Base-by-base conservation (phyloP, 768 basidiomycete genomes). In the Amylocystis lapponica region DNA sequence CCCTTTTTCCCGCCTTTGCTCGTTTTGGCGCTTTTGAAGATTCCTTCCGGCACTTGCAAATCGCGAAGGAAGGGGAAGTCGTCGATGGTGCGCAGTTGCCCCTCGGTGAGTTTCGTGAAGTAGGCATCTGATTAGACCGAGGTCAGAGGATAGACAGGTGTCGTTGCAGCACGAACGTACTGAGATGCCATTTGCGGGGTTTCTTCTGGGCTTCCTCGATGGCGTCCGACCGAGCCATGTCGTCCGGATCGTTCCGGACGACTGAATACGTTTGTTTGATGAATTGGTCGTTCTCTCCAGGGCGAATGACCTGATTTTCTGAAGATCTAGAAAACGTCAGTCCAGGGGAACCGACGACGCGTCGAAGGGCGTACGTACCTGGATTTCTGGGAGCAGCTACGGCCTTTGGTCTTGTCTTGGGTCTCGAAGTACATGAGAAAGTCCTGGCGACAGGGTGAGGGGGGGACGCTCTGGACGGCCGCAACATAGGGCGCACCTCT, bases 211-310 rank as follows among this genome's bases (percentile, higher is more conserved):
- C 51, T 34, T 49, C 53, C 36, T 49, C 44, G 36, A 43, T 69
- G 69, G 31, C 84, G 81, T 51, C 73, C 75, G 26, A 72, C 73
- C 4, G 79, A 16, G 47, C 46, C 27, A 51, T 47, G 31, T 57
- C 58, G 45, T 7, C 44, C 44, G 37, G 51, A 46, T 63, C 63
- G 42, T 59, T 55, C 17, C 58, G 56, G 34, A 54, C 86, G 29
- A 84, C 86, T 0, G 86, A 88, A 58, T 88, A 90, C 0, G 87
- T 89, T 60, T 88, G 87, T 60, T 89, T 89, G 42, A 89, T 80
- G 32, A 87, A 69, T 8, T 61, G 53, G 48, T 65, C 63, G 27
- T 52, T 53, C 16, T 63, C 63, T 27, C 61, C 58, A 3, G 60
- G 56, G 21, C 61, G 62, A 22, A 60, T 55, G 45, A 57, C 54